Conservation (phyloP, 2,329 filamentous ascomycete genomes). For the Cryphonectria radicalis region DNA sequence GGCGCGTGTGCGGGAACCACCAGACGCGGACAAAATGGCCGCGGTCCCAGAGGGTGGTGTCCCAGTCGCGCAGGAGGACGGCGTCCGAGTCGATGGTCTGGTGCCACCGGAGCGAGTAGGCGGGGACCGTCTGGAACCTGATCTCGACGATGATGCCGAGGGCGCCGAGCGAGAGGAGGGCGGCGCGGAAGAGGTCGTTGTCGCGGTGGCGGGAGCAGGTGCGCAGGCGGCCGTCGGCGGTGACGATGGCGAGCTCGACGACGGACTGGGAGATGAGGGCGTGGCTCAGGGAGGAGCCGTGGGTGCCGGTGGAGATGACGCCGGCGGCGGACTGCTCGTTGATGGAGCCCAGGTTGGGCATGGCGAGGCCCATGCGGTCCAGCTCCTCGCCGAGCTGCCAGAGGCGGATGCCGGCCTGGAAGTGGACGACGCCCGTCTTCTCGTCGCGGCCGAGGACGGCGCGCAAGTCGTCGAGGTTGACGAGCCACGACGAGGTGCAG, state of each 20-base stretch:
- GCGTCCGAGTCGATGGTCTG: conserved; percentile 76
- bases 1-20: conserved; percentile 94
- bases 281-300: conserved; percentile 84
- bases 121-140: conserved; percentile 78
- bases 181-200: conserved; percentile 82
- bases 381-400: conserved; percentile 74
- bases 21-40: conserved; percentile 92
- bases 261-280: conserved; percentile 84
- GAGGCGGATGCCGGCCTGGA: conserved; percentile 88
- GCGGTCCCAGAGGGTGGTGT: conserved; percentile 75
- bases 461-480: conserved; percentile 83
- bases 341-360: conserved; percentile 94
- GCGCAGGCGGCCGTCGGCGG: conserved; percentile 77
- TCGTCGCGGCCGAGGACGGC: conserved; percentile 72
- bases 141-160: conserved; percentile 91
- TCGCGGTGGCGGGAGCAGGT: conserved; percentile 71
- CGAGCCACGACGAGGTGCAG: conserved; percentile 30
- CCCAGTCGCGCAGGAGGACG: conserved; percentile 73
- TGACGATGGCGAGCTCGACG: conserved; percentile 74
- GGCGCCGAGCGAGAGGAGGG: conserved; percentile 84
- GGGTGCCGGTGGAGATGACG: conserved; percentile 89
- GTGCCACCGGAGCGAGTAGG: conserved; percentile 84
- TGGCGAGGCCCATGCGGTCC: conserved; percentile 75
- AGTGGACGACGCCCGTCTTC: conserved; percentile 68
- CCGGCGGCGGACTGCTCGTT: conserved; percentile 92